Evolutionary conservation across 495 filamentous ascomycete species (phyloP), one percentile per base, ranked within the genome.

Genomic region (Penicillium cosmopolitanum): DNA sequence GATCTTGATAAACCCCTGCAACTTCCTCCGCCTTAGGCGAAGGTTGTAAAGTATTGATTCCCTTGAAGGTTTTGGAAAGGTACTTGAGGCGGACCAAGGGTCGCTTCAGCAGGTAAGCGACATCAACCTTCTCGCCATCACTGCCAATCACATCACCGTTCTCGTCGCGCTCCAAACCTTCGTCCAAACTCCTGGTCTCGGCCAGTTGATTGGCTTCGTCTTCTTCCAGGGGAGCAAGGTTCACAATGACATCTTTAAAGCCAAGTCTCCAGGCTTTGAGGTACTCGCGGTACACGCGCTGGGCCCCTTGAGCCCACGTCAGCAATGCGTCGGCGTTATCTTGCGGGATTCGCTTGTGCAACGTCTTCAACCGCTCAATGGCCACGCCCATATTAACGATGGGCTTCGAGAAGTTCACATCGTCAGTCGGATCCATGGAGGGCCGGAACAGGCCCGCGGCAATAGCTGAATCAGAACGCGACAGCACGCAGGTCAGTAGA

Each of bases 371-470:
- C 51, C 89, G 86, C 69, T 99, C 93, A 6, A 98, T 83, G 12
- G 88, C 85, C 51, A 97, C 82, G 5, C 95, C 95, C 94, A 99
- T 98, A 63, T 93, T 88, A 18, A 97, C 85, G 50, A 99, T 97
- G 6, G 94, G 90, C 66, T 90, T 90, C 9, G 89, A 93, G 61
- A 93, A 85, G 56, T 84, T 87, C 51, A 82, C 63, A 54, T 87
- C 84, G 60, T 83, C 80, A 11, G 77, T 76, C 5, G 78, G 75
- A 51, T 77, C 73, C 28, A 80, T 68, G 18, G 84, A 79, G 5
- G 80, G 80, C 38, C 78, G 73, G 66, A 93, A 92, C n/a, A 93
- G 77, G 34, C 85, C 85, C 53, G 87, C 86, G 13, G 85, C 85
- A 50, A 85, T 78, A 4, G 82, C 84, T 18, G 86, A 82, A 53